Percentiles rank a stretch among this genome's conserved stretches.
Conservation (phyloP, 2,329 filamentous ascomycete genomes). For the Metarhizium guizhouense region DNA sequence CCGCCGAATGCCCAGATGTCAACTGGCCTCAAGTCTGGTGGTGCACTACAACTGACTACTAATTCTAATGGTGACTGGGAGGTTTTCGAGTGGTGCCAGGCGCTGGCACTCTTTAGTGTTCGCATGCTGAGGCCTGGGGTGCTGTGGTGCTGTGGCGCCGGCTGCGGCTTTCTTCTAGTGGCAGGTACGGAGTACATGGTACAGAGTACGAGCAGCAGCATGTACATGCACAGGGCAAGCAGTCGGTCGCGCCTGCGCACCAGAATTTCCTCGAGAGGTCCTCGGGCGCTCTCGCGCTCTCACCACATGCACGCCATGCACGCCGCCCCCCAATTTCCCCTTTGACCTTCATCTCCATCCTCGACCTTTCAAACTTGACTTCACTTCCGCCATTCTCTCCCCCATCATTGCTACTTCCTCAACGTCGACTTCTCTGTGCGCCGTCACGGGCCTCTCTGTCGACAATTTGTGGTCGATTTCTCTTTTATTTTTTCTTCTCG, state of each 20-base stretch:
- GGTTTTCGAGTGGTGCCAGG: not conserved
- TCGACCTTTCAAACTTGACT: conserved; percentile 7
- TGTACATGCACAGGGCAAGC: not conserved
- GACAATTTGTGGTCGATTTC: conserved; percentile 14
- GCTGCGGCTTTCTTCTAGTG: not conserved
- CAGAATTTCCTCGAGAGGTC: conserved; percentile 21
- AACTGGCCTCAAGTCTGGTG: not conserved
- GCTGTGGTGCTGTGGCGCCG: not conserved
- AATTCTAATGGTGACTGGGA: too few species aligned
- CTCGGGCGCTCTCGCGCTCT: conserved; percentile 7
- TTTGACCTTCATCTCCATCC: conserved; percentile 11
- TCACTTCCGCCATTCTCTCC: conserved; percentile 13
- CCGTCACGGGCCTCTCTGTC: conserved; percentile 8
- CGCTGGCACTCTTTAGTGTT: not conserved
- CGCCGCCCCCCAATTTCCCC: conserved; percentile 16
- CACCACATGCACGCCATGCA: not conserved
- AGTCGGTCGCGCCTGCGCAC: conserved; percentile 16
- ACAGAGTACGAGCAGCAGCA: not conserved
- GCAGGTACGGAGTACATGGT: not conserved
- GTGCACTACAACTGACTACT: not conserved
- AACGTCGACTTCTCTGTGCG: conserved; percentile 10
- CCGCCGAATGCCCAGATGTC: not conserved
- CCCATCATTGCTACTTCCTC: conserved; percentile 30
- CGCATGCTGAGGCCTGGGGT: too few species aligned
- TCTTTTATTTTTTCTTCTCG: conserved; percentile 16